A percentile compares a stretch with the other conserved stretches of the same genome.
Evolutionary conservation across 306 rosid genomes (phyloP).

Genomic region (Prinsepia uniflora): DNA sequence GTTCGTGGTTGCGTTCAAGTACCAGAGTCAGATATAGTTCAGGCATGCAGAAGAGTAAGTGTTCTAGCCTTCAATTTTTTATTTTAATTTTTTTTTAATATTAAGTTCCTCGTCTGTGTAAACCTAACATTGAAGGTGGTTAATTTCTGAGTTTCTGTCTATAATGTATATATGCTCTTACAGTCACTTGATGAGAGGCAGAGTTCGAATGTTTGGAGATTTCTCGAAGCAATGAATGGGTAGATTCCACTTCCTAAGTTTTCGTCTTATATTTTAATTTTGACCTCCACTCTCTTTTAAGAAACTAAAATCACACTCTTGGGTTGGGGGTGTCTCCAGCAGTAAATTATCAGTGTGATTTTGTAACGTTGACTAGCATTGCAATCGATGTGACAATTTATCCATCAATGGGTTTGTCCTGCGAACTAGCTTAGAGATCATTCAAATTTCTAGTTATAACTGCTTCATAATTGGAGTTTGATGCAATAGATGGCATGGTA

Average conservation of each 20-base stretch:
- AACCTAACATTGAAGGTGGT: constrained; percentile 8
- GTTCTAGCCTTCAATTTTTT: constrained; percentile 1
- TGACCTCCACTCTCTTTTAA: not conserved
- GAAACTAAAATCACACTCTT: not conserved
- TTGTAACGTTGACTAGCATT: not conserved
- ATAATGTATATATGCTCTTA: constrained; percentile 26
- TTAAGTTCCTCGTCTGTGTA: not conserved
- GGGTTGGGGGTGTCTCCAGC: not conserved
- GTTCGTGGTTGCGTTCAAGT: constrained; percentile 62
- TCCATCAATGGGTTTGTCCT: not conserved
- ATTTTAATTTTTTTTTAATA: not conserved
- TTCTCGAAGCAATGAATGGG: constrained; percentile 93
- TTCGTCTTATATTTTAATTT: constrained; percentile 1
- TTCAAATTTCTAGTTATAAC: not conserved
- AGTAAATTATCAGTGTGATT: not conserved
- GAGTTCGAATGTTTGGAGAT: constrained; percentile 81
- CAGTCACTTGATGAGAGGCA: constrained; percentile 86
- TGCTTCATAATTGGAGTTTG: constrained; percentile 15
- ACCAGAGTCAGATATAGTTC: constrained; percentile 74
- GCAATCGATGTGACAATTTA: not conserved
- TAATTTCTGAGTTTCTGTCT: constrained; percentile 27
- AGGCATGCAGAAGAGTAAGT: constrained; percentile 90
- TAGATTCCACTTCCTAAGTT: constrained; percentile 26
- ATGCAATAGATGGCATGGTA: not conserved
- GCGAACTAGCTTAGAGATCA: not conserved